Percentiles rank a stretch among this genome's conserved stretches.
Evolutionary conservation across 768 basidiomycete species (phyloP).

Genomic region (Trametes maxima): DNA sequence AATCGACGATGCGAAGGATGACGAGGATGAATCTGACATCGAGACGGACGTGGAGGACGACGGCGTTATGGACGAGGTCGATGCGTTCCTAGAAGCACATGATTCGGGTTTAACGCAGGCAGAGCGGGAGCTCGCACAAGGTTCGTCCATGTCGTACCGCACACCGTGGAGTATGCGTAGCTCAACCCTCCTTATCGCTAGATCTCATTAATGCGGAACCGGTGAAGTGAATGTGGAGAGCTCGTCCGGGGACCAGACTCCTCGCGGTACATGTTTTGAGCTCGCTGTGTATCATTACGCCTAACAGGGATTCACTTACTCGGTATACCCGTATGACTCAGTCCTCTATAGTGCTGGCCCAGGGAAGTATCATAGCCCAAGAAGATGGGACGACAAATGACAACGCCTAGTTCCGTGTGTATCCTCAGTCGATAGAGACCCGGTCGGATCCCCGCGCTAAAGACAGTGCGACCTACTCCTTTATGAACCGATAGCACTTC

Average conservation of each 20-base stretch:
- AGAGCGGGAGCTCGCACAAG: slow-evolving; percentile 76
- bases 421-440: no score
- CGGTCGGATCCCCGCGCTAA: no score
- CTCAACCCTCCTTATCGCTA: slow-evolving; percentile 35
- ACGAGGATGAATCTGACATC: slow-evolving; percentile 65
- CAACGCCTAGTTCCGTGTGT: no score
- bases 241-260: neutral
- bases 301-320: no score
- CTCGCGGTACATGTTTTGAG: slow-evolving; percentile 4
- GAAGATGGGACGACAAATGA: no score
- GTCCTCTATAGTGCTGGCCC: no score
- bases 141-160: slow-evolving; percentile 40
- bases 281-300: slow-evolving; percentile 6
- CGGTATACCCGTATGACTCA: no score
- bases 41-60: slow-evolving; percentile 59
- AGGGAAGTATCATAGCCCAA: no score
- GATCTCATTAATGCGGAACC: slow-evolving; percentile 65
- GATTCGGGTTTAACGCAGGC: slow-evolving; percentile 83
- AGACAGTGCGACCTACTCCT: no score
- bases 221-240: slow-evolving; percentile 37
- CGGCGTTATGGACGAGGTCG: slow-evolving; percentile 91
- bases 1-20: slow-evolving; percentile 93
- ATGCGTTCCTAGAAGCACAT: slow-evolving; percentile 93
- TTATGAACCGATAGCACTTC: no score
- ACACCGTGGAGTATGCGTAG: neutral